Base-by-base conservation (phyloP, 257 asterid species). In the Oldenlandia corymbosa region DNA sequence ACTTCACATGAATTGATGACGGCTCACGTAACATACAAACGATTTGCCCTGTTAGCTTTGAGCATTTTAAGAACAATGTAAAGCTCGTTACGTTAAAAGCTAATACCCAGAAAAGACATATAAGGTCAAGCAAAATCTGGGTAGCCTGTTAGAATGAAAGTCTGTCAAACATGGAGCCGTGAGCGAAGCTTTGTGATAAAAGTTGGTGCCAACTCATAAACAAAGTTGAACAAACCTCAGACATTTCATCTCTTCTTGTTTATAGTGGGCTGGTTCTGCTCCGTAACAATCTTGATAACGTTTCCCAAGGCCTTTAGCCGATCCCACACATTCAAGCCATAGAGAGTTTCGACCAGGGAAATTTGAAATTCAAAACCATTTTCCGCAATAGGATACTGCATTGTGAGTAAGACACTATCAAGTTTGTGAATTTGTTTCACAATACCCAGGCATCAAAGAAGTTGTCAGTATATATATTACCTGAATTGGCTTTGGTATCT, bases 401-500 rank as follows among this genome's bases (percentile, higher is more conserved):
- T 62, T 13, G 55, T 66, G 43, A 70, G 20, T 42, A 21, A 28
- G 30, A 50, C 45, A 27, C 12, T 58, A 60, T 78, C 41, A 80
- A 48, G 2, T 30, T 3, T 50, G 58, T 42, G 42, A 51, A 67
- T 48, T 43, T 4, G 5, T 42, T n/a, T n/a, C n/a, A 2, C 30
- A 16, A 45, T 23, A 11, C 65, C 37, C 2, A 52, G 66, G 17
- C 20, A 43, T 5, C 9, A 21, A 47, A 46, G 28, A 8, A n/a
- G 54, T 3, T 8, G 10, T 51, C 49, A 10, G n/a, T n/a, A n/a
- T n/a, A n/a, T n/a, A n/a, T 27, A 63, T 67, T 58, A 89, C 99
- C 97, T 85, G 96, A 58, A 93, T 90, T 68, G 99, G 99, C 77
- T 87, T 90, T 13, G 97, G 99, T 73, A 90, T 90, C 79, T 77